phyloP scores from a whole-genome alignment of 2,329 filamentous ascomycete species.

The Cercospora brassicicola region DNA sequence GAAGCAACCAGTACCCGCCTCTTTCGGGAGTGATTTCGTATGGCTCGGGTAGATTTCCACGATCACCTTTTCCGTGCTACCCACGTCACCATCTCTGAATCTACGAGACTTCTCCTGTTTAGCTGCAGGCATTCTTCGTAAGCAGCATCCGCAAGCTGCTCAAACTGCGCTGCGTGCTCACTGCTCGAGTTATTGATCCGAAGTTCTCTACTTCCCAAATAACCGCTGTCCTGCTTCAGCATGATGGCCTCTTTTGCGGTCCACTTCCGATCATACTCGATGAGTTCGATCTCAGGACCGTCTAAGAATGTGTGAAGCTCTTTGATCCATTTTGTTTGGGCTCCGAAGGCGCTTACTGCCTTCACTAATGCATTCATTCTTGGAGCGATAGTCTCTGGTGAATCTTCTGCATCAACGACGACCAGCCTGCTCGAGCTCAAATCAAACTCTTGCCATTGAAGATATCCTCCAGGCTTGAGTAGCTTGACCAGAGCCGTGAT shows the following conservation, averaged over 20 bases:
- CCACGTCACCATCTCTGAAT: conserved; percentile 2
- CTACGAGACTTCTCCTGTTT: background rate
- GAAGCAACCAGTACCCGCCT: background rate
- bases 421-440: background rate
- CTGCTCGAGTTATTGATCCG: background rate
- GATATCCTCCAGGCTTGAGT: conserved; percentile 10
- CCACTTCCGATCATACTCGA: background rate
- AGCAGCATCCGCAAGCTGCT: background rate
- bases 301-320: background rate
- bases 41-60: background rate
- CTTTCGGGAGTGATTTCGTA: background rate
- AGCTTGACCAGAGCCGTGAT: background rate
- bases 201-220: background rate
- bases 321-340: background rate
- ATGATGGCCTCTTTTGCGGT: background rate
- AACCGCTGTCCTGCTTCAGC: background rate
- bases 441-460: conserved; percentile 11
- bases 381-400: background rate
- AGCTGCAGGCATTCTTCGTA: background rate
- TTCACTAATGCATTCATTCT: background rate
- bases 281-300: background rate
- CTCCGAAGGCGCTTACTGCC: background rate
- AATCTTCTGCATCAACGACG: background rate
- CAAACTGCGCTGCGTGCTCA: background rate
- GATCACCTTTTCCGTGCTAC: background rate